phyloP scores from a whole-genome alignment of 2,329 filamentous ascomycete species.

The Alternaria atra region DNA sequence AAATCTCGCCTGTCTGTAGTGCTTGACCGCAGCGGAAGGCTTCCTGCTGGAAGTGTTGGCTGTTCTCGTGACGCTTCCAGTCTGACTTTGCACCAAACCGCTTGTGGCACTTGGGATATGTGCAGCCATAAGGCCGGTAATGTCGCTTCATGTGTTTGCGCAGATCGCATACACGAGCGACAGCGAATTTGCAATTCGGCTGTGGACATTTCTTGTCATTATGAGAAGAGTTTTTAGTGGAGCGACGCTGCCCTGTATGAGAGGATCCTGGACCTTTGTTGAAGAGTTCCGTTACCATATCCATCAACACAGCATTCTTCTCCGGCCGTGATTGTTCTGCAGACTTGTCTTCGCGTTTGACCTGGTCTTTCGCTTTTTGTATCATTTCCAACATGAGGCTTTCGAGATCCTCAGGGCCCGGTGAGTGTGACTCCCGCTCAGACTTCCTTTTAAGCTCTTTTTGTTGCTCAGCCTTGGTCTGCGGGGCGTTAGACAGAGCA shows the following conservation, averaged over 20 bases:
- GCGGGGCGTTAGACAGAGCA: conserved; percentile 23
- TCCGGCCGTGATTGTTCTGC: background rate
- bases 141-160: conserved; percentile 85
- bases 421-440: conserved; percentile 24
- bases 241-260: conserved; percentile 19
- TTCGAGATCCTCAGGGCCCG: conserved; percentile 34
- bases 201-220: conserved; percentile 27
- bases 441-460: conserved; percentile 36
- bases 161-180: conserved; percentile 53
- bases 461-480: conserved; percentile 47
- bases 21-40: conserved; percentile 72
- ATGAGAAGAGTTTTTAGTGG: conserved; percentile 19
- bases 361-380: conserved; percentile 9
- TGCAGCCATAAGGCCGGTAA: conserved; percentile 82
- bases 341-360: conserved; percentile 1
- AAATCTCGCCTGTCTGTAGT: conserved; percentile 46
- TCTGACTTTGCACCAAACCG: conserved; percentile 92
- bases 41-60: conserved; percentile 76
- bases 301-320: conserved; percentile 32
- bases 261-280: conserved; percentile 26
- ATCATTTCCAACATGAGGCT: conserved; percentile 32
- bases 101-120: conserved; percentile 73
- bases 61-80: conserved; percentile 90
- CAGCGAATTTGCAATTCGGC: conserved; percentile 26
- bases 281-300: conserved; percentile 39